Percentiles rank a stretch among this genome's conserved stretches.
Conservation (phyloP, 768 basidiomycete species). For the Leccinum sublutescens region DNA sequence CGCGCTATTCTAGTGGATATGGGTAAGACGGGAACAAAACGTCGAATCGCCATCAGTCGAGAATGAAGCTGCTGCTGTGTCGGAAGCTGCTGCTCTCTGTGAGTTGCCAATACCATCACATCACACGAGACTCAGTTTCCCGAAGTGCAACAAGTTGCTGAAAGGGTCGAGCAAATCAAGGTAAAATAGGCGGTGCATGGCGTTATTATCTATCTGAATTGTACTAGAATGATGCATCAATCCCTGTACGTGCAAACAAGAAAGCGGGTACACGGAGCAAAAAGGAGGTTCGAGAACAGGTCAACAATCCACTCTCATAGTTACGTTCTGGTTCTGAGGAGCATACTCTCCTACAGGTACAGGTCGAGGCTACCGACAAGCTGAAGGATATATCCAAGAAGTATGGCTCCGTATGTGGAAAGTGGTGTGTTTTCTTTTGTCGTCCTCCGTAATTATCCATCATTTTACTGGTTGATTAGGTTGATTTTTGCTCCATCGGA, state of each 20-base stretch:
- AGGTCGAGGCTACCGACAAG: slow-evolving; percentile 55
- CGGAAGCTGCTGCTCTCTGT: slow-evolving; percentile 50
- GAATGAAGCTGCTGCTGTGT: slow-evolving; percentile 32
- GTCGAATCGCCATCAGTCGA: slow-evolving; percentile 2
- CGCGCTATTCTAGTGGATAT: slow-evolving; percentile 56
- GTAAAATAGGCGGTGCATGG: slow-evolving; percentile 27
- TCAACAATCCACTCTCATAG: slow-evolving; percentile 18
- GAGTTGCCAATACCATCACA: slow-evolving; percentile 4
- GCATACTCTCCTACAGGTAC: slow-evolving; percentile 41
- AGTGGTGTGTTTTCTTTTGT: slow-evolving; percentile 49
- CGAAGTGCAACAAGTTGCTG: slow-evolving; percentile 53
- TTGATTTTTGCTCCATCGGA: slow-evolving; percentile 62
- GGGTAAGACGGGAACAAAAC: slow-evolving; percentile 40
- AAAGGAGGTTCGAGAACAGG: slow-evolving; percentile 72
- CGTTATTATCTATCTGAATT: slow-evolving; percentile 1
- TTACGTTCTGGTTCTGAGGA: background rate
- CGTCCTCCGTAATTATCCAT: background rate
- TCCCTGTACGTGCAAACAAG: slow-evolving; percentile 66
- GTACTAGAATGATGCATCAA: slow-evolving; percentile 59
- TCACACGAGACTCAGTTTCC: background rate
- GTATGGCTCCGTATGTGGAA: slow-evolving; percentile 56
- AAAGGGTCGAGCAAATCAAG: slow-evolving; percentile 60
- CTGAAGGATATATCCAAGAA: slow-evolving; percentile 59
- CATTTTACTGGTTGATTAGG: slow-evolving; percentile 39
- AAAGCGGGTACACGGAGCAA: slow-evolving; percentile 73